Percentiles rank a stretch among this genome's conserved stretches.
Conservation (phyloP, 1,139 yeast species). For the Debaryomyces fabryi region DNA sequence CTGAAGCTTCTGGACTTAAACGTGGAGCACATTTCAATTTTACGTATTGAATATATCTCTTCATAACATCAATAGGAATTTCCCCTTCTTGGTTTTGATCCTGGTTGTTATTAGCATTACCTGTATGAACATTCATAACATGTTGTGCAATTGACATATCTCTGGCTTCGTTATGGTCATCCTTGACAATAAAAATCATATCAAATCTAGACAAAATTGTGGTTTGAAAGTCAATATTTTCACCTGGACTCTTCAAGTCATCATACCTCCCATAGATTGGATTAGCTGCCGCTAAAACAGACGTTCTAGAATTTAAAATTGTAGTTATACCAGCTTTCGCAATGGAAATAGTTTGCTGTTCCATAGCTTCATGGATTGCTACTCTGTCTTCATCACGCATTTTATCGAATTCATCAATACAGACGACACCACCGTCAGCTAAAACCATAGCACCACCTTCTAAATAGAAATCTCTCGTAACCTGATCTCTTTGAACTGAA, state of each 20-base stretch:
- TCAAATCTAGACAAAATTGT: constrained; percentile 96
- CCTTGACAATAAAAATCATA: constrained; percentile 97
- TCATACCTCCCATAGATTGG: constrained; percentile 97
- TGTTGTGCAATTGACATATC: constrained; percentile 93
- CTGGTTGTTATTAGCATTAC: constrained; percentile 54
- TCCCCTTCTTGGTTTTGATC: constrained; percentile 70
- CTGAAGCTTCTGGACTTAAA: constrained; percentile 86
- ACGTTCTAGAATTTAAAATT: constrained; percentile 89
- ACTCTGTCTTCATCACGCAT: constrained; percentile 99
- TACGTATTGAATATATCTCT: constrained; percentile 88
- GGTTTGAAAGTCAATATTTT: constrained; percentile 95
- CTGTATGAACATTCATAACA: constrained; percentile 93
- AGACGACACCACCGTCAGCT: constrained; percentile 99
- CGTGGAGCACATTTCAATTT: constrained; percentile 92
- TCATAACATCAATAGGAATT: constrained; percentile 88
- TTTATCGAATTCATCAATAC: constrained; percentile 98
- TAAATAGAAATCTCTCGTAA: constrained; percentile 85
- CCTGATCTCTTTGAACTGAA: constrained; percentile 89
- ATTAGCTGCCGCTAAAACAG: constrained; percentile 97
- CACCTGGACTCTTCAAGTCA: constrained; percentile 95
- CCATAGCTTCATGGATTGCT: constrained; percentile 99
- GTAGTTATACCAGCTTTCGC: constrained; percentile 99
- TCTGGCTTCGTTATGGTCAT: constrained; percentile 84
- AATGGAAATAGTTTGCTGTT: constrained; percentile 98
- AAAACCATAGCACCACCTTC: constrained; percentile 99